Evolutionary conservation across 2,329 filamentous ascomycete species (phyloP), one percentile per base, ranked within the genome.

Genomic region (Colletotrichum truncatum): DNA sequence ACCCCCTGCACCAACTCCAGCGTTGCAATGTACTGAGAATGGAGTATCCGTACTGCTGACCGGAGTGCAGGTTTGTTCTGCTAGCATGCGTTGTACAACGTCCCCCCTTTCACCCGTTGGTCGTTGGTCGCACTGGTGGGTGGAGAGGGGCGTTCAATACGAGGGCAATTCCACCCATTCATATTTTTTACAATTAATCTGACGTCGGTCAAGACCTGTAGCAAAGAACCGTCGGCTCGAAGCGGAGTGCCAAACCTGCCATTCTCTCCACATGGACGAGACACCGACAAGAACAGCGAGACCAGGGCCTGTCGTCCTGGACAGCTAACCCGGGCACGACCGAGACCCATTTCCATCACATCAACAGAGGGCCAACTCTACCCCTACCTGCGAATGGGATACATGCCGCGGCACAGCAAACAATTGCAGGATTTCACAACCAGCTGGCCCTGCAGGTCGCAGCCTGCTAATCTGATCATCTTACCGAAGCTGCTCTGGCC

Each of bases 191-290:
- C 45, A 52, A 52, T 64, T 28, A 64, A 46, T 45, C 25, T 52
- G 60, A 58, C 60, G 45, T 64, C 12, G 53, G 36, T 52, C 60
- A 52, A 64, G 53, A 58, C 43, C 21, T 34, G 23, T 14, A 14
- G 10, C 14, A 46, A 49, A 49, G 6, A 48, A 34, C 26, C 12
- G 39, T 53, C 41, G 36, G n/a, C 48, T 14, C 16, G 23, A 53
- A 38, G 28, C 32, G 26, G 21, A 32, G 52, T 8, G 14, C 52
- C 14, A 2, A 18, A 43, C 12, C 38, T 10, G n/a, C 26, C 26
- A 12, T 28, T 32, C 30, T 25, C 16, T 26, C 48, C 57, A 48
- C 38, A 21, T 12, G n/a, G n/a, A n/a, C 26, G 25, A 39, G 61
- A 53, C 54, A 41, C 18, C 43, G 18, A 49, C 39, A 36, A 41